phyloP scores from a whole-genome alignment of 306 rosid genomes.

The Cicer chorassanicum region DNA sequence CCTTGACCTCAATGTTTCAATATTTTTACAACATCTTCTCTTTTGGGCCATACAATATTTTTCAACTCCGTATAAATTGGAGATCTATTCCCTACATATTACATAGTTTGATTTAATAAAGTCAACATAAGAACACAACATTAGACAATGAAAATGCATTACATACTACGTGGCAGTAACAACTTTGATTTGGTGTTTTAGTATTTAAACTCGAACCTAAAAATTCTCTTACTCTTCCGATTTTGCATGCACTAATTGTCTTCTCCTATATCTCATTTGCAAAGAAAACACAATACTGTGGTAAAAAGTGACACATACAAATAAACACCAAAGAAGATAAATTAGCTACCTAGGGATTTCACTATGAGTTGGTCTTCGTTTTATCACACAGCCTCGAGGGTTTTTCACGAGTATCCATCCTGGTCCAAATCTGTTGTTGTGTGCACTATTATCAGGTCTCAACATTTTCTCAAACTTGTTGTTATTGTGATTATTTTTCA shows the following conservation, averaged over 20 bases:
- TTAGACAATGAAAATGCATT: conserved; percentile 14
- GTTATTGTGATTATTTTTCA: background rate
- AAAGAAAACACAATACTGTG: conserved; percentile 3
- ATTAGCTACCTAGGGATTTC: conserved; percentile 11
- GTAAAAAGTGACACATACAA: background rate
- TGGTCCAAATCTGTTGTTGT: conserved; percentile 68
- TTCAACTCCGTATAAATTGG: conserved; percentile 42
- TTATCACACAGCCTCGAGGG: conserved; percentile 60
- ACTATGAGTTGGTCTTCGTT: conserved; percentile 62
- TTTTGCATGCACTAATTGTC: conserved; percentile 9
- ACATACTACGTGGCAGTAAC: conserved; percentile 28
- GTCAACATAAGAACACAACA: background rate
- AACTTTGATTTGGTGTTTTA: background rate
- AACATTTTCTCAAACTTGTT: conserved; percentile 4
- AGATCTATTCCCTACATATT: conserved; percentile 33
- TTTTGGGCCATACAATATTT: conserved; percentile 31
- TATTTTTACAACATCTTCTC: conserved; percentile 1
- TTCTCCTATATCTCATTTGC: conserved; percentile 1
- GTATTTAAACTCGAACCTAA: conserved; percentile 10
- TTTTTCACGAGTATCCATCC: conserved; percentile 63
- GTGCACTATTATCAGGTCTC: conserved; percentile 78
- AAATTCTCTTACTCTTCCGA: conserved; percentile 29
- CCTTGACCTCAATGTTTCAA: conserved; percentile 8
- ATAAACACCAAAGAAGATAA: conserved; percentile 17
- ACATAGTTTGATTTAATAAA: conserved; percentile 28